Evolutionary conservation across 805 yeast genomes (phyloP).

Genomic region (Saturnispora ahearnii): DNA sequence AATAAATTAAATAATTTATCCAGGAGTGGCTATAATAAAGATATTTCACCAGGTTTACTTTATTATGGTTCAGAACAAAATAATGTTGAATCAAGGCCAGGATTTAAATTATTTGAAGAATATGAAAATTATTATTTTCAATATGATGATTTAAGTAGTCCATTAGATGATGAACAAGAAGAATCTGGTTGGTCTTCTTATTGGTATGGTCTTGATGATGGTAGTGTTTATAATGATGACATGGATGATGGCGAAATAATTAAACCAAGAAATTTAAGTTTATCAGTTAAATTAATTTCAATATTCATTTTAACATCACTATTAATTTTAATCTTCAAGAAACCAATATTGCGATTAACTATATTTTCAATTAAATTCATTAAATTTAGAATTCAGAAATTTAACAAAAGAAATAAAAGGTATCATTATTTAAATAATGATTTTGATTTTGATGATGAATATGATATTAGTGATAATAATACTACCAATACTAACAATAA

Average conservation of each 20-base stretch:
- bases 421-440: background rate
- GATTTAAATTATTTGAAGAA: slow-evolving; percentile 20
- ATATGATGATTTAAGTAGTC: background rate
- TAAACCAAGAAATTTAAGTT: slow-evolving; percentile 34
- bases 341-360: background rate
- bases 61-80: slow-evolving; percentile 45
- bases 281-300: slow-evolving; percentile 2
- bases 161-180: background rate
- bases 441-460: background rate
- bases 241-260: slow-evolving; percentile 34
- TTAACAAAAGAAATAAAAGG: background rate
- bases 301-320: background rate
- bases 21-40: slow-evolving; percentile 38
- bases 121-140: slow-evolving; percentile 13
- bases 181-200: slow-evolving; percentile 24
- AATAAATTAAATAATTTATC: slow-evolving; percentile 12
- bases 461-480: background rate
- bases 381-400: background rate
- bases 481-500: background rate
- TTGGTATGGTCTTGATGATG: background rate
- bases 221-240: slow-evolving; percentile 17
- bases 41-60: slow-evolving; percentile 39
- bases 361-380: background rate
- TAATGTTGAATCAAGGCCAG: slow-evolving; percentile 36
- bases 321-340: background rate